These are phyloP conservation scores for Phytophthora pluvialis DNA, from an alignment of 352 stramenopile species.

Conservation along the genomic window DNA sequence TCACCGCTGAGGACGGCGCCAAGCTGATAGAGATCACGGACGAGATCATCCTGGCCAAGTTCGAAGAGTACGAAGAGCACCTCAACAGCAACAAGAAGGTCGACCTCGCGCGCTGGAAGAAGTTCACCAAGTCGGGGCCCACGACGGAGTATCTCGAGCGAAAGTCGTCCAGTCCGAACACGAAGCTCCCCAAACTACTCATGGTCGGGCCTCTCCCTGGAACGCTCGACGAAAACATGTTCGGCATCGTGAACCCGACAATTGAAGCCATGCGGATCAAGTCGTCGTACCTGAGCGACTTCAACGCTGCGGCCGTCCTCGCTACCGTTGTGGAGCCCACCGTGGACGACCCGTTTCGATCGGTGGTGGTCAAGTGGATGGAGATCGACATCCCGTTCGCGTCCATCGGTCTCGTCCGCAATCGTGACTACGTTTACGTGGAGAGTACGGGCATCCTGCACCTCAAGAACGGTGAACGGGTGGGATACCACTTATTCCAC, in stretches of 20 bases:
- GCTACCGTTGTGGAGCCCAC: slow-evolving; percentile 47
- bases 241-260: slow-evolving; percentile 40
- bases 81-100: slow-evolving; percentile 20
- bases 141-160: slow-evolving; percentile 27
- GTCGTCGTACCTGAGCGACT: slow-evolving; percentile 34
- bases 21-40: slow-evolving; percentile 24
- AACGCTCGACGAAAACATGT: slow-evolving; percentile 48
- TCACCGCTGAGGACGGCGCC: slow-evolving; percentile 11
- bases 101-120: slow-evolving; percentile 30
- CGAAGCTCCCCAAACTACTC: slow-evolving; percentile 30
- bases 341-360: slow-evolving; percentile 46
- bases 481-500: slow-evolving; percentile 32
- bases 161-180: slow-evolving; percentile 13
- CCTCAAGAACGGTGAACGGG: slow-evolving; percentile 18
- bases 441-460: slow-evolving; percentile 22
- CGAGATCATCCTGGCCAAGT: slow-evolving; percentile 20
- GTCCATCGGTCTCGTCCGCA: slow-evolving; percentile 23
- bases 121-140: slow-evolving; percentile 18
- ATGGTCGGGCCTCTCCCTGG: slow-evolving; percentile 37
- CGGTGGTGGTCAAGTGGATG: slow-evolving; percentile 45
- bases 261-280: slow-evolving; percentile 38
- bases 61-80: slow-evolving; percentile 31
- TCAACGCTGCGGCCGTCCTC: slow-evolving; percentile 47
- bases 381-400: slow-evolving; percentile 27
- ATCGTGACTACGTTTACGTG: slow-evolving; percentile 28